Evolutionary conservation across 805 yeast species (phyloP), one percentile per base, ranked within the genome.

Genomic region (Wickerhamomyces queroliae): DNA sequence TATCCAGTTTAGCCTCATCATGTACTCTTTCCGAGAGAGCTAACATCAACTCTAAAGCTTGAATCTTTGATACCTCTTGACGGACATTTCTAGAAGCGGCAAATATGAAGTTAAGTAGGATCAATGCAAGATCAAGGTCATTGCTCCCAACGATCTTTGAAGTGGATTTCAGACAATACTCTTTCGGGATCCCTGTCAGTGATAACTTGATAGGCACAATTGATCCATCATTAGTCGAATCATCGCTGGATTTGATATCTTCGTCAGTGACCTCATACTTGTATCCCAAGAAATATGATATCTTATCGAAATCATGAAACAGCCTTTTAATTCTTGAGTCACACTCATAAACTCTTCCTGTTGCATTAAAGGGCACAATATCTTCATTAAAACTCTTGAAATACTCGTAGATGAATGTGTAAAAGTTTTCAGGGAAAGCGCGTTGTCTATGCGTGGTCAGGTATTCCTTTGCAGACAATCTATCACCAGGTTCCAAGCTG

Each of bases 1-100:
- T 63, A 57, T 93, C 97, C 29, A 93, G 64, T 55, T 89, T 91
- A 13, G 80, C 80, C 41, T 85, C 95, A 55, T 93, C 98, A 19
- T 76, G 74, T 2, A 88, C 66, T 41, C 77, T 74, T 52, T 86
- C 95, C 2, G 91, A 76, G 16, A 91, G 67, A 0, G 87, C 84
- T 8, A 86, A 58, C 1, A 93, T 72, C 45, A 90, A 61, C 52
- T 88, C 93, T 45, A 95, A 71, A 1, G 90, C 91, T 50, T 77
- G 75, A 8, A 81, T 56, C 44, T 86, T 68, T 30, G 80, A 76
- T 0, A 72, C 53, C 1, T 87, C 79, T 20, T 74, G 73, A 7
- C 75, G 70, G 0, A 86, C 74, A 32, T 83, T 72, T 42, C 84
- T 67, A 26, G 81, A 58, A 18, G 80, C 67, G 2, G 90, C 74